phyloP scores from a whole-genome alignment of 2,329 filamentous ascomycete species.

The Shiraia sp. region DNA sequence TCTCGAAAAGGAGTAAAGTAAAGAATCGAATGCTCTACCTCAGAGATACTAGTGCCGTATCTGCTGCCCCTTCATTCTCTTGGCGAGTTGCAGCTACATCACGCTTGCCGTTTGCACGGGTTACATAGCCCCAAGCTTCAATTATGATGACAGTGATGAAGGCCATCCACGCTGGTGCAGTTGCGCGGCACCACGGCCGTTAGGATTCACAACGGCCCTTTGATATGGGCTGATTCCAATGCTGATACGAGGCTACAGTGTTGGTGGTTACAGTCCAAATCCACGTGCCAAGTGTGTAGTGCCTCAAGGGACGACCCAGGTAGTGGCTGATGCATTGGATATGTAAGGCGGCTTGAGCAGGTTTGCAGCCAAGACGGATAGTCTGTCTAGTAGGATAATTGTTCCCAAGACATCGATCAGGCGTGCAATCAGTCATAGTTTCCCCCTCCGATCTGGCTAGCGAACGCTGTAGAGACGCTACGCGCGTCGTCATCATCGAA shows the following conservation, averaged over 20 bases:
- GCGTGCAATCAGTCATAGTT: slow-evolving; percentile 58
- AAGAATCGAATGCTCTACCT: background rate
- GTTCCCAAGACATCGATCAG: background rate
- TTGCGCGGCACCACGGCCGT: too few species aligned
- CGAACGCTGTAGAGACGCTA: slow-evolving; percentile 94
- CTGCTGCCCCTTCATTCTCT: background rate
- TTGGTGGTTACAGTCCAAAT: slow-evolving; percentile 1
- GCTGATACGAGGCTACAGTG: slow-evolving; percentile 2
- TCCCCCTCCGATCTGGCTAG: slow-evolving; percentile 85
- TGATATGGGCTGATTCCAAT: slow-evolving; percentile 2
- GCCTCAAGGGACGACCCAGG: background rate
- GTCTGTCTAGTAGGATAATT: background rate
- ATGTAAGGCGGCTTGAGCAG: background rate
- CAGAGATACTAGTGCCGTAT: background rate
- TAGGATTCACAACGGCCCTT: background rate
- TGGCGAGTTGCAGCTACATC: background rate
- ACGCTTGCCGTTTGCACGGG: background rate
- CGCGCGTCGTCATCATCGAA: slow-evolving; percentile 87
- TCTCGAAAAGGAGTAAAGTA: background rate
- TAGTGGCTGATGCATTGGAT: background rate
- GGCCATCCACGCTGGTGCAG: background rate
- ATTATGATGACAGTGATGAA: background rate
- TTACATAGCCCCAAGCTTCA: background rate
- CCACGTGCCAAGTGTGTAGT: background rate
- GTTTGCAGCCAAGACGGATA: slow-evolving; percentile 9